Base-by-base conservation (phyloP, 2,329 filamentous ascomycete species). In the Fusarium chuoi region DNA sequence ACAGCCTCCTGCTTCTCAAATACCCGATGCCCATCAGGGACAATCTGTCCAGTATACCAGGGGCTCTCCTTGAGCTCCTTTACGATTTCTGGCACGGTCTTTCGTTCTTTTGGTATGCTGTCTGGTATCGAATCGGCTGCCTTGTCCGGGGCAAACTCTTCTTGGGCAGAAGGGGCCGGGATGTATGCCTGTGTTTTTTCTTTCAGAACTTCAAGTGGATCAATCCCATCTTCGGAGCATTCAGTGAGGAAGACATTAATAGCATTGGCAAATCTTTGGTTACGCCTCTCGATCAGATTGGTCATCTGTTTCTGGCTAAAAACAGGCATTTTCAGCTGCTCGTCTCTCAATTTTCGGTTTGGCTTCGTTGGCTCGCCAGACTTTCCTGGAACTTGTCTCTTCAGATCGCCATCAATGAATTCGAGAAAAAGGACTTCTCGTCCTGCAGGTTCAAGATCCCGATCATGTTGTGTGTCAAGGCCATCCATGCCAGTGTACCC, bases 281-380 rank as follows among this genome's bases (percentile, higher is more conserved):
- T 98, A 54, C 96, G 88, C 83, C 96, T 96, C 82, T 96, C 94
- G 76, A 99, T 98, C 75, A 98, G 82, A 59, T 87, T 89, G 79
- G 93, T 91, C 93, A 98, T 94, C 83, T 98, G 94, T 81, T 95
- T 95, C 82, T 98, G 95, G 72, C 94, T 94, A 84, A 91, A 98
- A 14, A 97, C 93, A 0, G 96, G 96, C 91, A 98, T 94, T 82
- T 93, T 97, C 75, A 98, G 80, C 68, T 94, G 90, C 78, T 98
- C 95, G 26, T 95, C 89, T 66, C 90, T 88, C 71, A 95, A 85
- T 78, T 89, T 93, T 65, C 90, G 88, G 18, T 87, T 90, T 2
- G 92, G 88, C 62, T 91, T 92, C 0, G 88, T 90, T 2, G 91
- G 88, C 80, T 95, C 91, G 3, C 93, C 93, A 0, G 92, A 93